phyloP scores from a whole-genome alignment of 2,329 filamentous ascomycete species.

The Penicillium sp. region DNA sequence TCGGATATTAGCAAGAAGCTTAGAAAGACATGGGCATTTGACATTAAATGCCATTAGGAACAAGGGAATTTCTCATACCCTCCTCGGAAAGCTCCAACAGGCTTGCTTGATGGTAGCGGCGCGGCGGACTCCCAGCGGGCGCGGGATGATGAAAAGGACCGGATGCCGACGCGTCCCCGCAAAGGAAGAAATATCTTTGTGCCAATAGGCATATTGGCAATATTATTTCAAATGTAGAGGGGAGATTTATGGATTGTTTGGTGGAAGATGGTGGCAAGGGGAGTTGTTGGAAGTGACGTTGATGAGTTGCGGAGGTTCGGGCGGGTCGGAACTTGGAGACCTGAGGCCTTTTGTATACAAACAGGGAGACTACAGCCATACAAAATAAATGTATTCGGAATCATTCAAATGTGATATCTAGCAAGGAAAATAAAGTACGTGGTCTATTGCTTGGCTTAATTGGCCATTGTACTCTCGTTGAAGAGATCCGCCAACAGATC shows the following conservation, averaged over 20 bases:
- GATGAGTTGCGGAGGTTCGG: slow-evolving; percentile 15
- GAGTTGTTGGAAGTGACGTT: slow-evolving; percentile 19
- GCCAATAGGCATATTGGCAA: slow-evolving; percentile 13
- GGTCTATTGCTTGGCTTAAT: slow-evolving; percentile 18
- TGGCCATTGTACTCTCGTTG: slow-evolving; percentile 64
- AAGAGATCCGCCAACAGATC: slow-evolving; percentile 72
- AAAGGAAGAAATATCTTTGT: slow-evolving; percentile 20
- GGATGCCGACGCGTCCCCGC: slow-evolving; percentile 22
- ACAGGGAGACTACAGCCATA: neutral
- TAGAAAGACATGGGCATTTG: neutral
- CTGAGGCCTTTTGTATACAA: slow-evolving; percentile 1
- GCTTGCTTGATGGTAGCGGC: slow-evolving; percentile 57
- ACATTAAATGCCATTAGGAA: neutral
- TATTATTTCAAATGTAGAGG: neutral
- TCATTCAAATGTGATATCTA: slow-evolving; percentile 3
- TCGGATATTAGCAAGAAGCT: slow-evolving; percentile 8
- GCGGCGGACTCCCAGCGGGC: slow-evolving; percentile 36
- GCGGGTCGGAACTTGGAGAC: slow-evolving; percentile 14
- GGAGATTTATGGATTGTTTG: slow-evolving; percentile 2
- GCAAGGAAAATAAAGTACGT: slow-evolving; percentile 11
- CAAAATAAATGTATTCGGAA: neutral
- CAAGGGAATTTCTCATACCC: slow-evolving; percentile 51
- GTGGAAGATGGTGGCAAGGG: slow-evolving; percentile 12
- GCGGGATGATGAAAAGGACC: slow-evolving; percentile 38
- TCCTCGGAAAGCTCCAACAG: slow-evolving; percentile 68